A percentile compares a stretch with the other conserved stretches of the same genome.
These are phyloP conservation scores for Saccharomyces hybrid DNA, from an alignment of 1,139 yeast genomes.

Conservation along the genomic window DNA sequence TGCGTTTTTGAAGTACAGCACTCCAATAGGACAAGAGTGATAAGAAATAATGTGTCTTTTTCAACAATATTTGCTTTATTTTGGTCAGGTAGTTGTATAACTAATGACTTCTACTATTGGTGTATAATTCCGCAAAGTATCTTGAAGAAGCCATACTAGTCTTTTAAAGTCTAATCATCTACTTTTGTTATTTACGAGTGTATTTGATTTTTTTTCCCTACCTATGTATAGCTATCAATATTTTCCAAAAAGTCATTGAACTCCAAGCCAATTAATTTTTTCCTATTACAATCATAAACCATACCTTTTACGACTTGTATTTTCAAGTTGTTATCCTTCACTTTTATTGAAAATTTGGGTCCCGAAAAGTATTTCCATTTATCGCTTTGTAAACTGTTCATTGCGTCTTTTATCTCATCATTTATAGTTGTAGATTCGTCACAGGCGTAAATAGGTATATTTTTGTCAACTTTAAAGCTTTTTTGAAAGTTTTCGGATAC, in stretches of 20 bases:
- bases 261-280: slow-evolving; percentile 29
- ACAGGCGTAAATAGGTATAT: slow-evolving; percentile 20
- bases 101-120: too few species aligned
- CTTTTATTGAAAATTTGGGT: slow-evolving; percentile 24
- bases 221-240: neutral
- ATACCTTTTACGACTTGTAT: slow-evolving; percentile 26
- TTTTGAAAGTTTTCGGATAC: slow-evolving; percentile 21
- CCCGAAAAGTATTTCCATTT: slow-evolving; percentile 27
- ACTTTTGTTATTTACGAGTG: slow-evolving; percentile 3
- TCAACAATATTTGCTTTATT: too few species aligned
- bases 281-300: slow-evolving; percentile 14
- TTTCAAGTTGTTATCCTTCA: slow-evolving; percentile 7
- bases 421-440: slow-evolving; percentile 18
- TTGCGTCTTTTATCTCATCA: slow-evolving; percentile 19
- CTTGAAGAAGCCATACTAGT: neutral
- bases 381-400: slow-evolving; percentile 18
- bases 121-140: too few species aligned
- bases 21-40: too few species aligned
- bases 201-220: neutral
- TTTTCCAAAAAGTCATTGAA: slow-evolving; percentile 49
- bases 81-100: too few species aligned
- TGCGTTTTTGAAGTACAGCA: too few species aligned
- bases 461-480: slow-evolving; percentile 5
- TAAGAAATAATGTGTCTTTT: too few species aligned
- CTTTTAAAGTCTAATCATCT: neutral